These are phyloP conservation scores for Manihot esculenta DNA, from an alignment of 441 rosid species.

Conservation along the genomic window DNA sequence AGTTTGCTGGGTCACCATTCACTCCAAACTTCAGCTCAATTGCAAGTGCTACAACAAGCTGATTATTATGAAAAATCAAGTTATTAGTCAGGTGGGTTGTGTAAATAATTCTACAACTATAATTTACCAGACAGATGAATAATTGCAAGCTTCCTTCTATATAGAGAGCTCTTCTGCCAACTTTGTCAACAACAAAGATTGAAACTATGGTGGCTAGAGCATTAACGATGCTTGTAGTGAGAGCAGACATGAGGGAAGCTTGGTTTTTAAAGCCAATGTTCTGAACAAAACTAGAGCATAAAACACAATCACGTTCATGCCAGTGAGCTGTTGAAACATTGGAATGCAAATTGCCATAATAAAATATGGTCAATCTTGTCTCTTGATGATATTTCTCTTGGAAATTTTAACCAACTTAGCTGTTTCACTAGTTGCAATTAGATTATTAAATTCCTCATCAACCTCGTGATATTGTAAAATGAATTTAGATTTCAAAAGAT, in stretches of 20 bases:
- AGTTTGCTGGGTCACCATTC: no score
- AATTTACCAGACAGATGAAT: background rate
- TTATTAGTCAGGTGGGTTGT: no score
- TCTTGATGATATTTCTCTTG: background rate
- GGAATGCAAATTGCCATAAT: constrained; percentile 11
- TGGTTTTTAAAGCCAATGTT: constrained; percentile 14
- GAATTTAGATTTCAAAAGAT: no score
- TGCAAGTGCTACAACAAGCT: no score
- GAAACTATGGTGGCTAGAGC: constrained; percentile 5
- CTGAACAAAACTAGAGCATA: constrained; percentile 22
- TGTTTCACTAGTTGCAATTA: constrained; percentile 12
- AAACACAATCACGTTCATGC: constrained; percentile 19
- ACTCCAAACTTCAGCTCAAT: no score
- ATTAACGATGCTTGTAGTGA: background rate
- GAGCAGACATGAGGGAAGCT: constrained; percentile 16
- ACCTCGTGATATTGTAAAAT: no score
- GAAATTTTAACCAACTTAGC: constrained; percentile 3
- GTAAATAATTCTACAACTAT: no score
- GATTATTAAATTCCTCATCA: background rate
- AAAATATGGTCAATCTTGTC: constrained; percentile 20
- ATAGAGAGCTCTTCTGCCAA: constrained; percentile 12
- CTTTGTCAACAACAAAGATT: background rate
- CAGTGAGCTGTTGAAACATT: constrained; percentile 14
- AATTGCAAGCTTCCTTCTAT: constrained; percentile 5
- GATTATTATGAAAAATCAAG: no score